Percentiles rank a stretch among this genome's conserved stretches.
phyloP scores from a whole-genome alignment of 2,329 filamentous ascomycete genomes.

The Thermothelomyces thermophilus region DNA sequence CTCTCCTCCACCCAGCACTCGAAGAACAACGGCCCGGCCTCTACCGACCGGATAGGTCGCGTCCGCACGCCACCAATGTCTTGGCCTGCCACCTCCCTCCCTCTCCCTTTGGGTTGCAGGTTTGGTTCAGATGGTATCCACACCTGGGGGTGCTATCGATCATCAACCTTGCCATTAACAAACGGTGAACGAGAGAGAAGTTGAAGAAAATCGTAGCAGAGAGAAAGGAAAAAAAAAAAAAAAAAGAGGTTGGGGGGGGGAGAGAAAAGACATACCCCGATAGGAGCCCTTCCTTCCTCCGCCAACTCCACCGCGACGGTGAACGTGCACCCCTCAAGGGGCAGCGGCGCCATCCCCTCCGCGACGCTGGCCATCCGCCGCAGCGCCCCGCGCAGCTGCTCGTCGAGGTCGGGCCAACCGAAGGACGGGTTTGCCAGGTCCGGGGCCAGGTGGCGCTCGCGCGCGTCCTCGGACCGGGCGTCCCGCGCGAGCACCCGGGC shows the following conservation, averaged over 20 bases:
- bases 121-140: slow-evolving; percentile 53
- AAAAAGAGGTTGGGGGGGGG: background rate
- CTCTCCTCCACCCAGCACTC: slow-evolving; percentile 61
- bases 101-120: slow-evolving; percentile 32
- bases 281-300: slow-evolving; percentile 51
- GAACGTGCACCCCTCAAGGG: slow-evolving; percentile 55
- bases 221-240: background rate
- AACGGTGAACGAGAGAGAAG: background rate
- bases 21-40: slow-evolving; percentile 54
- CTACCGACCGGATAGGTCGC: slow-evolving; percentile 46
- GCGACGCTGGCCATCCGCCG: slow-evolving; percentile 54
- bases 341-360: slow-evolving; percentile 47
- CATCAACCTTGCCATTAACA: background rate
- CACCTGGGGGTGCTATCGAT: slow-evolving; percentile 47
- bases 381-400: slow-evolving; percentile 65
- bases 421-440: slow-evolving; percentile 24
- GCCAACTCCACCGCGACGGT: slow-evolving; percentile 69
- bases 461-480: slow-evolving; percentile 19
- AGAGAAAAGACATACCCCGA: slow-evolving; percentile 39
- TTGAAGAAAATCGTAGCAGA: background rate
- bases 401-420: slow-evolving; percentile 57
- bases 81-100: slow-evolving; percentile 28
- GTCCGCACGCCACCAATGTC: slow-evolving; percentile 37
- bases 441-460: slow-evolving; percentile 13
- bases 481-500: slow-evolving; percentile 19